Evolutionary conservation across 2,329 filamentous ascomycete genomes (phyloP).

Genomic region (Aspergillus alliaceus): DNA sequence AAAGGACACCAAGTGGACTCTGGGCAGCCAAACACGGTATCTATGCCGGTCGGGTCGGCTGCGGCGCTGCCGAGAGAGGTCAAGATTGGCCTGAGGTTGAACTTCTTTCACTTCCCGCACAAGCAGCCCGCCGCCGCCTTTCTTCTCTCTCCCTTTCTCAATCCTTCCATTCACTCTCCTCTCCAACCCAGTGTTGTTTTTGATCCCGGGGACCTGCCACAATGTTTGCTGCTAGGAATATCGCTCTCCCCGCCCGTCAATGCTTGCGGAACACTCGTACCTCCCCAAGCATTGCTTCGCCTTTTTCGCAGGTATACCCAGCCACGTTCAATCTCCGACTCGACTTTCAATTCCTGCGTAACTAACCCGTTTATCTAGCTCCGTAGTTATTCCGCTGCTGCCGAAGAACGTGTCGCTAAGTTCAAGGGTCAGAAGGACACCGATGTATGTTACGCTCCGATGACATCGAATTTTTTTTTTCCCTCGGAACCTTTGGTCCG

Average conservation of each 20-base stretch:
- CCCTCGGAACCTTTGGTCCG: constrained; percentile 21
- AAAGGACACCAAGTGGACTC: constrained; percentile 14
- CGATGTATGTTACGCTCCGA: constrained; percentile 63
- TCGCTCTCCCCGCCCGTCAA: constrained; percentile 76
- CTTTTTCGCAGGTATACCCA: constrained; percentile 58
- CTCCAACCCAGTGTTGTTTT: constrained; percentile 10
- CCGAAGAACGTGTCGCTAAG: constrained; percentile 76
- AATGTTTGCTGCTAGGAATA: constrained; percentile 81
- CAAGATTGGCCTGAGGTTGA: constrained; percentile 1
- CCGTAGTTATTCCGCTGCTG: constrained; percentile 59
- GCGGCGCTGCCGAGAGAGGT: constrained; percentile 19
- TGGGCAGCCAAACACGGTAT: constrained; percentile 12
- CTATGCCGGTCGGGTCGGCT: constrained; percentile 18
- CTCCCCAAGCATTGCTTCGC: constrained; percentile 48
- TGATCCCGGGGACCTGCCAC: constrained; percentile 42
- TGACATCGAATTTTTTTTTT: constrained; percentile 14
- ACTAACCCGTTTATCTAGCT: constrained; percentile 42
- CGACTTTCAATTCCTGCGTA: constrained; percentile 12
- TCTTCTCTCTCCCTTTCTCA: constrained; percentile 18
- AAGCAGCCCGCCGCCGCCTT: constrained; percentile 21
- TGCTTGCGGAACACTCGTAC: constrained; percentile 67
- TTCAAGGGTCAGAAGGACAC: constrained; percentile 88
- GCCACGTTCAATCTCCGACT: constrained; percentile 9
- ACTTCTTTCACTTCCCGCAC: constrained; percentile 20
- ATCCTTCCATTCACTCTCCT: constrained; percentile 15